Conservation (phyloP, 2,329 filamentous ascomycete genomes). For the Calonectria naviculata region DNA sequence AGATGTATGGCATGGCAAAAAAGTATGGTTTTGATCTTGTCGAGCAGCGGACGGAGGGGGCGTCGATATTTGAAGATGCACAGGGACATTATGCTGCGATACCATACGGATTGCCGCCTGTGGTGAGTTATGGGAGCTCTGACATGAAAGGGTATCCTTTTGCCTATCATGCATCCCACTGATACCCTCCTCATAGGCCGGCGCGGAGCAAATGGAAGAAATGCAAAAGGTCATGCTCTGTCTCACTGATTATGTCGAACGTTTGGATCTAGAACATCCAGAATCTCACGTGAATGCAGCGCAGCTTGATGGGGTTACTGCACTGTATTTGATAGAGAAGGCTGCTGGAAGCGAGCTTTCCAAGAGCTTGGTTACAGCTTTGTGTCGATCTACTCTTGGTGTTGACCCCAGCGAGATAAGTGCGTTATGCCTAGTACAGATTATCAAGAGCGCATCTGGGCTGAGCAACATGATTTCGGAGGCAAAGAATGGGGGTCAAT, state of each 20-base stretch:
- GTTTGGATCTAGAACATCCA: not conserved
- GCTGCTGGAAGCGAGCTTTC: not conserved
- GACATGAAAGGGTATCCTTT: no score
- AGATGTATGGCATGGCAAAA: not conserved
- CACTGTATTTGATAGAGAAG: not conserved
- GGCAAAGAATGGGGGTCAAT: slow-evolving; percentile 32
- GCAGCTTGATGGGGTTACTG: not conserved
- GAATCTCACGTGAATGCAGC: not conserved
- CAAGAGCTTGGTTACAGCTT: not conserved
- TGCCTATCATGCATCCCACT: not conserved
- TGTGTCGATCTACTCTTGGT: not conserved
- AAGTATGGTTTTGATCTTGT: slow-evolving; percentile 9
- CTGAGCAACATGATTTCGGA: slow-evolving; percentile 34
- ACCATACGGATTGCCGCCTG: not conserved
- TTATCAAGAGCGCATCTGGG: slow-evolving; percentile 31
- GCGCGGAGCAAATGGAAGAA: not conserved
- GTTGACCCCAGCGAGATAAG: not conserved
- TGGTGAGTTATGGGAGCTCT: not conserved
- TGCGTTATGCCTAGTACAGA: slow-evolving; percentile 26
- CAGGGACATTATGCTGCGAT: not conserved
- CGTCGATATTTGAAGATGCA: not conserved
- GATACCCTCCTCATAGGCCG: not conserved
- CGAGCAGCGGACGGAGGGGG: not conserved
- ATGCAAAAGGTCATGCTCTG: not conserved
- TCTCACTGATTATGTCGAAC: not conserved